These are phyloP conservation scores for Funneliformis geosporum DNA, from an alignment of 192 early-diverging fungal species.

Conservation along the genomic window DNA sequence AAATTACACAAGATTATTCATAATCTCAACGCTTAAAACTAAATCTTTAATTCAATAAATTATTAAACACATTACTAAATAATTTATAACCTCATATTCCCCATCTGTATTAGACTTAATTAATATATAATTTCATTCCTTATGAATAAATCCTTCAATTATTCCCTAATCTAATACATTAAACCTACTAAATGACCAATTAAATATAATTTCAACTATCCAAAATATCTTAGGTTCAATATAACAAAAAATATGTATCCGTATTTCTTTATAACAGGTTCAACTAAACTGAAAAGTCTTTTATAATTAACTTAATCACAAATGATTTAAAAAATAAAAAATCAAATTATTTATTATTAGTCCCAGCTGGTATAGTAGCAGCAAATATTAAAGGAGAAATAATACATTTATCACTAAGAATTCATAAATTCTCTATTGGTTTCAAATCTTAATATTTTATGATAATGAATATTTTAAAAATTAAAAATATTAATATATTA, in stretches of 20 bases:
- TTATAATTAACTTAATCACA: background rate
- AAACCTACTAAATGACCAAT: background rate
- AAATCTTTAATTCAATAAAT: background rate
- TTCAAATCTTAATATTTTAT: no score
- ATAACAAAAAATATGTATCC: background rate
- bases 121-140: no score
- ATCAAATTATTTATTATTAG: no score
- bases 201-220: background rate
- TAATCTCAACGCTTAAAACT: background rate
- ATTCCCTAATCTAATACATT: background rate
- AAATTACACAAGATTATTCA: background rate
- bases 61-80: no score
- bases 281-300: slow-evolving; percentile 3
- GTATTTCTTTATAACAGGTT: background rate
- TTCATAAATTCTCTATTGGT: no score
- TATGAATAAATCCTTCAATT: background rate
- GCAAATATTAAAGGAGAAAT: no score
- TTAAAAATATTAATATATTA: no score
- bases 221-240: background rate
- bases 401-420: no score
- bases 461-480: no score
- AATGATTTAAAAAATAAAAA: background rate
- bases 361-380: no score
- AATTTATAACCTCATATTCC: no score
- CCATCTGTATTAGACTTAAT: no score